These are phyloP conservation scores for Monosporascus sp. DNA, from an alignment of 2,329 filamentous ascomycete species.

Conservation along the genomic window DNA sequence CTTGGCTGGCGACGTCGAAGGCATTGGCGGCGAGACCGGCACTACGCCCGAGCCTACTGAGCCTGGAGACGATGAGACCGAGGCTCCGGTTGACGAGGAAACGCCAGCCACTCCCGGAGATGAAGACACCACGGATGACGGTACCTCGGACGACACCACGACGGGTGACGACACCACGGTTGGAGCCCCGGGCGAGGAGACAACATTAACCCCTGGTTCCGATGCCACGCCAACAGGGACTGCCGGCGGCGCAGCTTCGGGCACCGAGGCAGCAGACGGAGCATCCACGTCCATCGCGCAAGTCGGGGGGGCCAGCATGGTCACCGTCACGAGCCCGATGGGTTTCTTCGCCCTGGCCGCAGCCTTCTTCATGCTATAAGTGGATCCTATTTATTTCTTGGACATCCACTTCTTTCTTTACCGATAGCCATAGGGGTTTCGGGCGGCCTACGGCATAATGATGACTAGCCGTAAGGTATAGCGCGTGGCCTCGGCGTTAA, in stretches of 20 bases:
- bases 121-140: conserved; percentile 6
- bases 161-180: conserved; percentile 14
- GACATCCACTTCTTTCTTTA: no score
- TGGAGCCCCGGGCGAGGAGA: background rate
- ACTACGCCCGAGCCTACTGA: conserved; percentile 1
- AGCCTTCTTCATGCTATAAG: conserved; percentile 35
- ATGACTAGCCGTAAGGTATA: background rate
- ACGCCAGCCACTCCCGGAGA: conserved; percentile 2
- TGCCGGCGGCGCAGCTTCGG: background rate
- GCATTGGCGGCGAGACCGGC: conserved; percentile 18
- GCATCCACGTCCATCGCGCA: conserved; percentile 6
- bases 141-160: background rate
- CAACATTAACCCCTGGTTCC: background rate
- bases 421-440: background rate
- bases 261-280: conserved; percentile 1
- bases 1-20: conserved; percentile 19
- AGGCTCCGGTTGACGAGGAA: background rate
- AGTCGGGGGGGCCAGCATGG: conserved; percentile 9
- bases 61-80: background rate
- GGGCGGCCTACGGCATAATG: background rate
- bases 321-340: conserved; percentile 35
- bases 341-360: conserved; percentile 37
- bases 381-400: background rate
- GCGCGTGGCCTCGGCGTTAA: no score
- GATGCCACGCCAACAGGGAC: background rate